These are phyloP conservation scores for Fusarium clavum DNA, from an alignment of 2,329 filamentous ascomycete species.

Conservation along the genomic window DNA sequence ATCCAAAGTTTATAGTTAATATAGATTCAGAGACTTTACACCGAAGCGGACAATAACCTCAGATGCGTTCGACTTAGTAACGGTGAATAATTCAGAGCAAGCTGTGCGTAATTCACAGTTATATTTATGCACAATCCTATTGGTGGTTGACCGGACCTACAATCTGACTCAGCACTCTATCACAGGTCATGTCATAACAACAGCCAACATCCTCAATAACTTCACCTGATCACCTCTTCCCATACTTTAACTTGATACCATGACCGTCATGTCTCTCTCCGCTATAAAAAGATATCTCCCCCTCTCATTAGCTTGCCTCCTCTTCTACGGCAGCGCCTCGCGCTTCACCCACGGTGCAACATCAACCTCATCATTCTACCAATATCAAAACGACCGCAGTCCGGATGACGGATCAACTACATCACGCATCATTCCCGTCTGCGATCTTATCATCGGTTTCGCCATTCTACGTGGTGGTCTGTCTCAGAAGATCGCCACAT, in stretches of 20 bases:
- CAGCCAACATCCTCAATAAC: background rate
- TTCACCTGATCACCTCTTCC: background rate
- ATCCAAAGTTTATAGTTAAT: too few relatives aligned
- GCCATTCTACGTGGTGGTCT: conserved; percentile 6
- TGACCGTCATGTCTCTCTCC: background rate
- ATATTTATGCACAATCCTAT: too few relatives aligned
- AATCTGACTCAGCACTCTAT: conserved; percentile 17
- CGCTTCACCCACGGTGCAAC: conserved; percentile 29
- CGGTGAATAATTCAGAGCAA: too few relatives aligned
- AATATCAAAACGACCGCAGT: conserved; percentile 23
- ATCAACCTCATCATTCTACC: conserved; percentile 20
- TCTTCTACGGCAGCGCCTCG: conserved; percentile 37
- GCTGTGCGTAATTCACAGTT: too few relatives aligned
- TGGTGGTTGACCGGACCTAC: background rate
- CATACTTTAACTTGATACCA: background rate
- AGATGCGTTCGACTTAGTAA: too few relatives aligned
- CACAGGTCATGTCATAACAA: background rate
- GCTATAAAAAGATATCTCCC: conserved; percentile 7
- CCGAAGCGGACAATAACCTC: too few relatives aligned
- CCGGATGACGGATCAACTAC: conserved; percentile 18
- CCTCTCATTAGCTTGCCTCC: conserved; percentile 14
- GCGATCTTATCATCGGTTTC: conserved; percentile 15
- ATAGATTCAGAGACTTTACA: too few relatives aligned
- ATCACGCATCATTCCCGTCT: conserved; percentile 15
- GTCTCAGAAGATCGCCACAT: conserved; percentile 15